These are phyloP conservation scores for Cyclocybe cylindracea DNA, from an alignment of 768 basidiomycete genomes.

Conservation along the genomic window DNA sequence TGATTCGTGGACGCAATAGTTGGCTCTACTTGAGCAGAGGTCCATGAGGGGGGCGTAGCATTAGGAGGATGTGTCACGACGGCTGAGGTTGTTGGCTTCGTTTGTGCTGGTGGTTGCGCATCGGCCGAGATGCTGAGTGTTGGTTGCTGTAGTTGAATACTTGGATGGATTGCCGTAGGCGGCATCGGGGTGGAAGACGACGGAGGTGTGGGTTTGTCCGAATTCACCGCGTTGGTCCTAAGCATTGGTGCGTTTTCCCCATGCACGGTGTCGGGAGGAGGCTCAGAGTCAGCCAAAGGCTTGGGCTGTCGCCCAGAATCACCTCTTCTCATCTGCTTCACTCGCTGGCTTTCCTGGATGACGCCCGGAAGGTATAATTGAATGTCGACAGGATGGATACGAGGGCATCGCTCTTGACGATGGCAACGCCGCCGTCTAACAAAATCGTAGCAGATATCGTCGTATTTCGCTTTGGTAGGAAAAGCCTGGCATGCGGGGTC, in stretches of 20 bases:
- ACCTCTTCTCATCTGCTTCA: slow-evolving; percentile 7
- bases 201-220: neutral
- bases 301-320: neutral
- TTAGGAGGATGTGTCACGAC: neutral
- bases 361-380: slow-evolving; percentile 4
- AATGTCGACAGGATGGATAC: slow-evolving; percentile 31
- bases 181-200: neutral
- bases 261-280: too few relatives aligned
- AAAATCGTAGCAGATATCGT: slow-evolving; percentile 34
- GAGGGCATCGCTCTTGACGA: slow-evolving; percentile 18
- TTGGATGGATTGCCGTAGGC: neutral
- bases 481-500: slow-evolving; percentile 21
- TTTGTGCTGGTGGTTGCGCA: neutral
- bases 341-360: slow-evolving; percentile 6
- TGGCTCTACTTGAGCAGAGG: too few relatives aligned
- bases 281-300: neutral
- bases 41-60: too few relatives aligned
- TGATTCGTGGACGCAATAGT: too few relatives aligned
- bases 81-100: neutral
- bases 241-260: too few relatives aligned
- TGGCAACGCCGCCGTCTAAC: slow-evolving; percentile 22
- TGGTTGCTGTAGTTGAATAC: too few relatives aligned
- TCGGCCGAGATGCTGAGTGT: too few relatives aligned
- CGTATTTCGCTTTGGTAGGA: slow-evolving; percentile 22
- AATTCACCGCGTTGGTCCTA: neutral